Conservation (phyloP, 257 asterid genomes). For the Mentha longifolia region DNA sequence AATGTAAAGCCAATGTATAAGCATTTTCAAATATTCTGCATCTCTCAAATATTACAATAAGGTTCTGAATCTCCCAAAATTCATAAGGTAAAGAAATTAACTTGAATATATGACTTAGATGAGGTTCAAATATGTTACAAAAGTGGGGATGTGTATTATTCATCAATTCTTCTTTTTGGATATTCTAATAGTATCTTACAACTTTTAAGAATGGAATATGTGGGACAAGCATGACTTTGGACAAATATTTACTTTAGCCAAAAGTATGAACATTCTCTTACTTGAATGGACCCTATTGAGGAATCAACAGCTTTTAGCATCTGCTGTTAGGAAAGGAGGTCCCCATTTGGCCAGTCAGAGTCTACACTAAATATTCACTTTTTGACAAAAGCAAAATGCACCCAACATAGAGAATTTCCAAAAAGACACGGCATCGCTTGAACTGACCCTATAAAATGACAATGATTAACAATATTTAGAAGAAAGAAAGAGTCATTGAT, state of each 20-base stretch:
- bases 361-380: conserved; percentile 20
- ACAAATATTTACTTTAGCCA: conserved; percentile 24
- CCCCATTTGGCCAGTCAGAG: conserved; percentile 26
- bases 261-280: conserved; percentile 26
- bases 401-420: conserved; percentile 19
- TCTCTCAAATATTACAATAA: not conserved
- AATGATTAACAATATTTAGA: conserved; percentile 15
- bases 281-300: conserved; percentile 21
- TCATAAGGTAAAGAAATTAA: not conserved
- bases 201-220: conserved; percentile 13
- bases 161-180: not conserved
- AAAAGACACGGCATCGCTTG: conserved; percentile 18
- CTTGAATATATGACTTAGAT: not conserved
- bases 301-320: conserved; percentile 19
- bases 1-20: not conserved
- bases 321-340: conserved; percentile 16
- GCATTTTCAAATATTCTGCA: not conserved
- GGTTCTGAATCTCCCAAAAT: not conserved
- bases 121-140: not conserved
- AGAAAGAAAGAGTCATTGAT: not conserved
- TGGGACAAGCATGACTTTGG: not conserved
- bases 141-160: not conserved
- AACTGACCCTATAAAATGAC: conserved; percentile 11
- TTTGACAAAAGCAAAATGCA: conserved; percentile 32
- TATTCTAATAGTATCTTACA: too few species aligned